Conservation (phyloP, 768 basidiomycete genomes). For the Aureoboletus auriporus region DNA sequence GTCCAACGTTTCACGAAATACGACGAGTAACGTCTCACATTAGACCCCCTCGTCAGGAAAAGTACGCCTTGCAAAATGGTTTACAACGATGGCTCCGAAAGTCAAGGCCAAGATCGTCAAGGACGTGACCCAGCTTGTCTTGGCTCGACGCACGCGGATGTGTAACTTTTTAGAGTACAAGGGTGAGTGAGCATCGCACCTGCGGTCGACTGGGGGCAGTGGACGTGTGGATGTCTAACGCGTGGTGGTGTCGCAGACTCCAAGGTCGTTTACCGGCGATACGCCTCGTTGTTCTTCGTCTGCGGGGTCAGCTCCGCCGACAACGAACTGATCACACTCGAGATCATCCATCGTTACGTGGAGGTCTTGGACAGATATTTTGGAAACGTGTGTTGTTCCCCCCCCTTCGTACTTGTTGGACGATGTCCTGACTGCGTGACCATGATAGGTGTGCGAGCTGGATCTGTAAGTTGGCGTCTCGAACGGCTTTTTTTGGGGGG, state of each 20-base stretch:
- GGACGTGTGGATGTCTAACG: slow-evolving; percentile 12
- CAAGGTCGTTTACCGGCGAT: slow-evolving; percentile 92
- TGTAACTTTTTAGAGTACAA: slow-evolving; percentile 98
- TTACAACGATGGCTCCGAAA: slow-evolving; percentile 76
- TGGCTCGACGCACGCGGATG: slow-evolving; percentile 84
- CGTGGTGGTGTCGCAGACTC: slow-evolving; percentile 42
- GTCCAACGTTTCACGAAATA: slow-evolving; percentile 17
- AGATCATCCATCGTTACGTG: slow-evolving; percentile 92
- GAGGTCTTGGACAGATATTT: slow-evolving; percentile 75
- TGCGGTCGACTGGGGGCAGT: slow-evolving; percentile 19
- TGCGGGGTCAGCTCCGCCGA: slow-evolving; percentile 78
- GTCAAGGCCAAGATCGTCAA: slow-evolving; percentile 88
- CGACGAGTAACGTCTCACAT: slow-evolving; percentile 6
- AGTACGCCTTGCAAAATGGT: slow-evolving; percentile 96
- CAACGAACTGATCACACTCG: slow-evolving; percentile 89
- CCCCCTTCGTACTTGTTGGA: background rate
- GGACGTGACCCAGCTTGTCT: slow-evolving; percentile 91
- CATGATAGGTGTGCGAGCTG: slow-evolving; percentile 74
- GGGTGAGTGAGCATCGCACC: slow-evolving; percentile 43
- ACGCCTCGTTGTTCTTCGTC: slow-evolving; percentile 95
- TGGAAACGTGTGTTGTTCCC: slow-evolving; percentile 34
- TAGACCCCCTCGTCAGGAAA: slow-evolving; percentile 54
- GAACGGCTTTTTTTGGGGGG: too few relatives aligned
- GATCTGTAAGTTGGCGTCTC: slow-evolving; percentile 62
- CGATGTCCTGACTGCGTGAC: background rate